Evolutionary conservation across 2,329 filamentous ascomycete genomes (phyloP).

Genomic region (Akanthomyces dipterigenus): DNA sequence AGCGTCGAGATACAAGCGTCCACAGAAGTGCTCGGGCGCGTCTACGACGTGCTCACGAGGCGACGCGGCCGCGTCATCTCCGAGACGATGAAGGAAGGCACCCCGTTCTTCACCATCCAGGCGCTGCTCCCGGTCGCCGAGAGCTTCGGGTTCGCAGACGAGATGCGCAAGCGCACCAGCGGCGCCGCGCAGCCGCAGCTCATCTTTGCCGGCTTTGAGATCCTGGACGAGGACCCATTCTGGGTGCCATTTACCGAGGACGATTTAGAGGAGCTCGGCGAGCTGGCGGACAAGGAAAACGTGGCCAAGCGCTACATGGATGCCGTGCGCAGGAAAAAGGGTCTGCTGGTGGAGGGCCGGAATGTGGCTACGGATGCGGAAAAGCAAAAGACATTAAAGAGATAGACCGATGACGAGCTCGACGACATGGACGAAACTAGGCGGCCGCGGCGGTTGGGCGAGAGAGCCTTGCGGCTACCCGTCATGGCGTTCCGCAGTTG

Average conservation of each 20-base stretch:
- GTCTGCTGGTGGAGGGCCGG: constrained; percentile 72
- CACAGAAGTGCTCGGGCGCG: constrained; percentile 87
- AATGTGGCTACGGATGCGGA: constrained; percentile 78
- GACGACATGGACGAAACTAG: background rate
- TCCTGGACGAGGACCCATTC: constrained; percentile 91
- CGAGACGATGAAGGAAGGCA: constrained; percentile 90
- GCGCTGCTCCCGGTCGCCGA: constrained; percentile 86
- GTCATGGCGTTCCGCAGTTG: background rate
- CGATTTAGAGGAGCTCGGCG: constrained; percentile 90
- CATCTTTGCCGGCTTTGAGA: constrained; percentile 86
- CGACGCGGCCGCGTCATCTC: constrained; percentile 83
- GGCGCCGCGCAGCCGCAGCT: constrained; percentile 89
- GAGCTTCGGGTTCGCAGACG: constrained; percentile 91
- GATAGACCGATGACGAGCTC: constrained; percentile 29
- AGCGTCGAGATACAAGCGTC: constrained; percentile 95
- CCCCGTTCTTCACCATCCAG: constrained; percentile 91
- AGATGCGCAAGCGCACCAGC: constrained; percentile 90
- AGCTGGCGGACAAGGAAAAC: constrained; percentile 89
- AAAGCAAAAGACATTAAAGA: constrained; percentile 73
- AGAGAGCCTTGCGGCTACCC: background rate
- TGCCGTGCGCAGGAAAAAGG: constrained; percentile 77
- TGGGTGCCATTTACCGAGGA: constrained; percentile 98
- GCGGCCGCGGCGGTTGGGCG: background rate
- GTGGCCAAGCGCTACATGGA: constrained; percentile 97
- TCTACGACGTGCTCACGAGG: constrained; percentile 96